phyloP scores from a whole-genome alignment of 2,329 filamentous ascomycete species.

The Thielaviopsis populi region DNA sequence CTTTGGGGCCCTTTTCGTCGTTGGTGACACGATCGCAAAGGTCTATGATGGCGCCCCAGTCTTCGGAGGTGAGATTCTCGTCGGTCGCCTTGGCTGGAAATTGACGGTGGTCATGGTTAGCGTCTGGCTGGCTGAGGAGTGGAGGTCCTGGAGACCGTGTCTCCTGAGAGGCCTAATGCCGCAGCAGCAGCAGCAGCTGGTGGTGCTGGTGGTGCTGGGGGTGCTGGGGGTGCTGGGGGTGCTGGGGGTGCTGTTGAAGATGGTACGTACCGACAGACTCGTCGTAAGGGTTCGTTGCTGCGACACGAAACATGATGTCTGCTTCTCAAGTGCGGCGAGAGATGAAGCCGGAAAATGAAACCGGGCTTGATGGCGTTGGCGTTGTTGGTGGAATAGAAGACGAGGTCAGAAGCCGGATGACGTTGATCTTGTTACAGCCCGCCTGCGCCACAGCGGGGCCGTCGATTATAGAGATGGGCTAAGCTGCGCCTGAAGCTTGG shows the following conservation, averaged over 20 bases:
- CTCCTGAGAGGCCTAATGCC: no score
- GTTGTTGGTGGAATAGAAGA: slow-evolving; percentile 15
- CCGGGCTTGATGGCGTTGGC: not conserved
- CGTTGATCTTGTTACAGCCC: not conserved
- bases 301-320: slow-evolving; percentile 42
- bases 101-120: not conserved
- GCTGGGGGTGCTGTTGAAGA: no score
- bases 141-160: slow-evolving; percentile 17
- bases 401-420: not conserved
- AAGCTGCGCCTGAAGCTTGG: not conserved
- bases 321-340: slow-evolving; percentile 10
- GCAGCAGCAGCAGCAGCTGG: no score
- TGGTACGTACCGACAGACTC: slow-evolving; percentile 40
- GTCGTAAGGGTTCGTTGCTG: slow-evolving; percentile 42
- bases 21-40: slow-evolving; percentile 44
- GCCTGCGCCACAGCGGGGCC: slow-evolving; percentile 12
- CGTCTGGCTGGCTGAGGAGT: slow-evolving; percentile 6
- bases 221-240: no score
- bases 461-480: not conserved
- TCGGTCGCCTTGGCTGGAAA: slow-evolving; percentile 63
- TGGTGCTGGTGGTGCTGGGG: no score
- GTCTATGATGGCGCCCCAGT: slow-evolving; percentile 51
- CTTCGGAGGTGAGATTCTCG: slow-evolving; percentile 84
- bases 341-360: no score
- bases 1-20: slow-evolving; percentile 51